A percentile compares a stretch with the other conserved stretches of the same genome.
These are phyloP conservation scores for Gossypium davidsonii DNA, from an alignment of 441 rosid species.

Conservation along the genomic window DNA sequence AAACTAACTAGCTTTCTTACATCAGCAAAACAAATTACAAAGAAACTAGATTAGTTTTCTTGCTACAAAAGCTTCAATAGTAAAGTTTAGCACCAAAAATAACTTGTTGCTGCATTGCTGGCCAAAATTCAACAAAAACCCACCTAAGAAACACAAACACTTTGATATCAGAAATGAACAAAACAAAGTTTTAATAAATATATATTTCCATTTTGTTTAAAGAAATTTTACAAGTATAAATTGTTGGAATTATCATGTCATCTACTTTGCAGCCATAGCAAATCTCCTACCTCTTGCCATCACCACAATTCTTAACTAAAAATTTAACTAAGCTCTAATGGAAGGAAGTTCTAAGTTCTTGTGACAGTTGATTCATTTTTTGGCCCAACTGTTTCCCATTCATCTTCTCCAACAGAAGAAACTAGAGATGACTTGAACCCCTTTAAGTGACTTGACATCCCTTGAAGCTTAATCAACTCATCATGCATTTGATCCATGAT, in stretches of 20 bases:
- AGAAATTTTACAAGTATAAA: background rate
- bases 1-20: too few relatives aligned
- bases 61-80: too few relatives aligned
- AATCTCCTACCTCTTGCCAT: slow-evolving; percentile 59
- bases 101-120: too few relatives aligned
- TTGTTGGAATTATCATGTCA: background rate
- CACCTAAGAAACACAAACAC: background rate
- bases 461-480: slow-evolving; percentile 73
- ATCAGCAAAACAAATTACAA: too few relatives aligned
- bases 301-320: slow-evolving; percentile 75
- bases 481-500: slow-evolving; percentile 87
- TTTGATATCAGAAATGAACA: background rate
- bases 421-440: slow-evolving; percentile 41
- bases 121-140: background rate
- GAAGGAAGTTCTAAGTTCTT: slow-evolving; percentile 71
- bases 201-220: background rate
- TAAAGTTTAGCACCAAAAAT: too few relatives aligned
- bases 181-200: background rate
- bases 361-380: slow-evolving; percentile 88
- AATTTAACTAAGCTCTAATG: slow-evolving; percentile 72
- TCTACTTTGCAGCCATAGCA: background rate
- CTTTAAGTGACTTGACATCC: slow-evolving; percentile 27
- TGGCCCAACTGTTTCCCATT: slow-evolving; percentile 98
- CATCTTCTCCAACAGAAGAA: slow-evolving; percentile 71
- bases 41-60: too few relatives aligned